Percentiles rank a stretch among this genome's conserved stretches.
phyloP scores from a whole-genome alignment of 2,329 filamentous ascomycete genomes.

The Colletotrichum acutatum region DNA sequence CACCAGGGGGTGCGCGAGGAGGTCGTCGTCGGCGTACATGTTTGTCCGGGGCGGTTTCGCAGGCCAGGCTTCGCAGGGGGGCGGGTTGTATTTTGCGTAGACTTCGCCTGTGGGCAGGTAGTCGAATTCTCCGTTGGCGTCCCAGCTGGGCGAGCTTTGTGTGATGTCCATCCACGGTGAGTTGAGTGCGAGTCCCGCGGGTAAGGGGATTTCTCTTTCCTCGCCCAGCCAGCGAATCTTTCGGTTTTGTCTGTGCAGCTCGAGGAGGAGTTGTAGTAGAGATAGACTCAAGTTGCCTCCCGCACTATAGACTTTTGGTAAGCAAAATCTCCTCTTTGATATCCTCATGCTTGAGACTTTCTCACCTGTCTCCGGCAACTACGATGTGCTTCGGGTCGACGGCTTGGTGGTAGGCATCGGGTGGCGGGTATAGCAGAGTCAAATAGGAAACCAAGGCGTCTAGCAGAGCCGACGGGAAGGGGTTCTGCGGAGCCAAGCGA shows the following conservation, averaged over 20 bases:
- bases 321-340: neutral
- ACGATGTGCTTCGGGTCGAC: constrained; percentile 75
- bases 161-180: constrained; percentile 80
- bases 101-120: constrained; percentile 66
- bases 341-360: constrained; percentile 24
- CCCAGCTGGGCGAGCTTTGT: constrained; percentile 68
- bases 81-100: constrained; percentile 41
- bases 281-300: constrained; percentile 77
- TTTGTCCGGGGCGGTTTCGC: constrained; percentile 61
- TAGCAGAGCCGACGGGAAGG: constrained; percentile 79
- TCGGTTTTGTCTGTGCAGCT: constrained; percentile 61
- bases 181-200: constrained; percentile 71
- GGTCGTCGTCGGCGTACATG: constrained; percentile 65
- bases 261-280: constrained; percentile 75
- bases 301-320: constrained; percentile 58
- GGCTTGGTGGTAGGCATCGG: constrained; percentile 73
- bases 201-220: constrained; percentile 69
- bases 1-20: constrained; percentile 74
- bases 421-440: constrained; percentile 76
- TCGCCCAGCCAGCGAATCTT: constrained; percentile 71
- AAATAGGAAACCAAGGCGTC: constrained; percentile 81
- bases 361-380: constrained; percentile 74
- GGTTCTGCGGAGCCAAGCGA: constrained; percentile 77
- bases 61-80: constrained; percentile 68
- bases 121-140: constrained; percentile 66